Percentiles rank a stretch among this genome's conserved stretches.
Evolutionary conservation across 495 filamentous ascomycete species (phyloP).

Genomic region (Penicillium malachiteum): DNA sequence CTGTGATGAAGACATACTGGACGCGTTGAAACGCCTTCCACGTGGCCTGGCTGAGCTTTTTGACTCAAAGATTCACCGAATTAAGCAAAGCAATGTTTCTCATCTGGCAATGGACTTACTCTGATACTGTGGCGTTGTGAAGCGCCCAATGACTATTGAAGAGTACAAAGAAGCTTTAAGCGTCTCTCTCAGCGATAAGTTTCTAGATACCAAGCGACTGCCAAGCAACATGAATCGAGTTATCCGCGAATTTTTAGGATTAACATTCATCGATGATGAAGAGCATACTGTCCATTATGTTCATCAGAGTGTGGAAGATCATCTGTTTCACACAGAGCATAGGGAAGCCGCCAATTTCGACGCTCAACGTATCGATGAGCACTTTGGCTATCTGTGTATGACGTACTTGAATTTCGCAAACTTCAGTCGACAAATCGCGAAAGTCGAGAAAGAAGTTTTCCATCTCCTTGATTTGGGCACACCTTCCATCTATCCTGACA

Average conservation of each 20-base stretch:
- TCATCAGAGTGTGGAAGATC: constrained; percentile 33
- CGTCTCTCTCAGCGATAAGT: constrained; percentile 19
- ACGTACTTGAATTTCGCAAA: constrained; percentile 37
- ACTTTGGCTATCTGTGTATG: constrained; percentile 30
- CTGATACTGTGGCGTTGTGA: constrained; percentile 18
- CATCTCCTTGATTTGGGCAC: neutral
- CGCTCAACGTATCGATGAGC: neutral
- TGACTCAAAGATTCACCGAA: constrained; percentile 23
- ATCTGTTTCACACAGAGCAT: constrained; percentile 14
- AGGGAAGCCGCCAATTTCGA: neutral
- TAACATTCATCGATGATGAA: constrained; percentile 36
- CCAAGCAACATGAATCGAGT: constrained; percentile 28
- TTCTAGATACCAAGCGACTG: constrained; percentile 11
- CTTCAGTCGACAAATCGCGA: constrained; percentile 25
- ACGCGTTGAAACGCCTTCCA: constrained; percentile 29
- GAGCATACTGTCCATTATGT: constrained; percentile 30
- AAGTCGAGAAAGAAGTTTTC: neutral
- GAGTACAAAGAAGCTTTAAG: constrained; percentile 32
- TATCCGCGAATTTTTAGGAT: constrained; percentile 27
- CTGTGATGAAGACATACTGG: constrained; percentile 34
- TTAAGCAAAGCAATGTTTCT: constrained; percentile 5
- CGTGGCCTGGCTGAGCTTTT: constrained; percentile 29
- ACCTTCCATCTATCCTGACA: neutral
- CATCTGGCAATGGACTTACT: constrained; percentile 21
- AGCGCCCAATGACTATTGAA: constrained; percentile 20